These are phyloP conservation scores for Dictyophora rubrovolvata DNA, from an alignment of 768 basidiomycete genomes.

Conservation along the genomic window DNA sequence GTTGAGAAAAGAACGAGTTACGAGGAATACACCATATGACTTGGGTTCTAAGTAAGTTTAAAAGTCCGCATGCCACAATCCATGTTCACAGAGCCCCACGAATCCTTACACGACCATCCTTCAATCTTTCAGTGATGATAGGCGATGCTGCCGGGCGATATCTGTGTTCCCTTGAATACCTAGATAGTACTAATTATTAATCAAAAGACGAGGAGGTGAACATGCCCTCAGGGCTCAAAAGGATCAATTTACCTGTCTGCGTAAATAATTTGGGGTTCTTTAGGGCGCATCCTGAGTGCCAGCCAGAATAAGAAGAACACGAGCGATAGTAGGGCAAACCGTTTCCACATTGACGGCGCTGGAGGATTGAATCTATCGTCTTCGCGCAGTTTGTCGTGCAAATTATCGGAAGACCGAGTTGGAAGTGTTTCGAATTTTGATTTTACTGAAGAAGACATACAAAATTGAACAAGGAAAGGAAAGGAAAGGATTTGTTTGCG, in stretches of 20 bases:
- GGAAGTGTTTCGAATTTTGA: not conserved
- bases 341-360: conserved; percentile 35
- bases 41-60: not conserved
- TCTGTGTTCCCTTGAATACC: conserved; percentile 76
- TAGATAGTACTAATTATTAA: conserved; percentile 18
- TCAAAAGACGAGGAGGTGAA: not conserved
- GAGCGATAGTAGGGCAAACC: conserved; percentile 32
- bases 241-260: conserved; percentile 45
- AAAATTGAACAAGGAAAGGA: not conserved
- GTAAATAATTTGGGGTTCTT: conserved; percentile 42
- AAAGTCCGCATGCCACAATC: not conserved
- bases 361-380: conserved; percentile 39
- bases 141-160: conserved; percentile 81
- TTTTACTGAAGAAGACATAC: not conserved
- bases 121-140: conserved; percentile 64
- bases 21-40: no score
- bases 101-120: conserved; percentile 57
- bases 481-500: no score
- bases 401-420: not conserved
- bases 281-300: conserved; percentile 20
- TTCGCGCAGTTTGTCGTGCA: not conserved
- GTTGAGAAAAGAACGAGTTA: no score
- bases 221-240: not conserved
- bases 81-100: conserved; percentile 45
- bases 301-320: conserved; percentile 36